Evolutionary conservation across 768 basidiomycete genomes (phyloP), one percentile per base, ranked within the genome.

Genomic region (Mycena albidolilacea): DNA sequence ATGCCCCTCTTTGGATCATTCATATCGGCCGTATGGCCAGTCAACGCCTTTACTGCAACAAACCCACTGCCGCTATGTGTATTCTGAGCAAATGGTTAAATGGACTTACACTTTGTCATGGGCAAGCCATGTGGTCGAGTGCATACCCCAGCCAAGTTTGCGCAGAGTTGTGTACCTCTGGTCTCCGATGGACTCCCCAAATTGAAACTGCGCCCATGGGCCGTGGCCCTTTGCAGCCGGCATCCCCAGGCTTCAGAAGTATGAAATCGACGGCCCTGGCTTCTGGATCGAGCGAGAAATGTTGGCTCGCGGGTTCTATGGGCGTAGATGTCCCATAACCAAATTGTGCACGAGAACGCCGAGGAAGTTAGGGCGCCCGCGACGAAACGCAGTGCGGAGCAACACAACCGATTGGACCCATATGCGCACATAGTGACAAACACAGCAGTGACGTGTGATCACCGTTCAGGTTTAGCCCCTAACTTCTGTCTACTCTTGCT

Each of bases 41-140:
- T 80, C 41, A 84, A 77, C 5, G 73, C 76, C 67, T 84, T 83
- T 60, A 84, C 65, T 8, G 82, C 83, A 17, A 82, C 80, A 67
- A 78, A 80, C 64, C 60, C 72, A 35, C 79, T 68, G 54, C 77
- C 74, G 50, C 77, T 79, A 74, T 14, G 21, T 21, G 54, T 30
- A 50, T 15, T 4, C 44, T 54, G 64, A 67, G 67, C 17, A 44
- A 64, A 43, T 15, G 65, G 54, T 52, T 59, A 21, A 64, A 15
- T 15, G 43, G 38, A 57, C 77, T 8, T 69, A 79, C 81, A 50
- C 48, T 50, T 50, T n/a, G 48, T 50, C 48, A 19, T 19, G 48
- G n/a, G 48, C 48, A 15, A 50, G 48, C 48, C 48, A 50, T 15
- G 48, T 50, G n/a, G 7, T 41, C 17, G 17, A 50, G 48, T 50